A percentile compares a stretch with the other conserved stretches of the same genome.
phyloP scores from a whole-genome alignment of 169 alveolate genomes.

The Plasmodium gonderi region DNA sequence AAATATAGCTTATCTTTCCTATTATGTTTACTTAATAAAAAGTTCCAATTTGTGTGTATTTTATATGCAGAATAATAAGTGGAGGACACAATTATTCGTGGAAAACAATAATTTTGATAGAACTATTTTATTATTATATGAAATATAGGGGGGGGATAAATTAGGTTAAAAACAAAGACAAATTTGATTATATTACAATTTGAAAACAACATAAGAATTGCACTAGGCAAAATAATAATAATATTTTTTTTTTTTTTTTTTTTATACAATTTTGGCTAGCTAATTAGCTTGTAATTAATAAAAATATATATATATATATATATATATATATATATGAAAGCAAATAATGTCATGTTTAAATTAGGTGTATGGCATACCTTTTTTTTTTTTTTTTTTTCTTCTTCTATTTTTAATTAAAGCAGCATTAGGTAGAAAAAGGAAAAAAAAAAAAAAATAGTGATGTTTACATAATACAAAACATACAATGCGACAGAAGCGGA shows the following conservation, averaged over 20 bases:
- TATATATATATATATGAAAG: neutral
- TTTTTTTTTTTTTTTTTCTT: neutral
- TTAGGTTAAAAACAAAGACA: neutral
- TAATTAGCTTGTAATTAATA: neutral
- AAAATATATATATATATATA: neutral
- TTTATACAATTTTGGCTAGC: neutral
- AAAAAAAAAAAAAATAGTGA: neutral
- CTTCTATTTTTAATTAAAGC: constrained; percentile 23
- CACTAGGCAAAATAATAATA: neutral
- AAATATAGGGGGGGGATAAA: no score
- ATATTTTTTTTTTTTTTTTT: no score
- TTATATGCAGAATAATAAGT: no score
- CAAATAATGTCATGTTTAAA: neutral
- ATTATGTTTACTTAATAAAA: neutral
- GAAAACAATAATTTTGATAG: no score
- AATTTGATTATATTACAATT: neutral
- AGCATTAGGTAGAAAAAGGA: neutral
- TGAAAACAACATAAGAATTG: constrained; percentile 8
- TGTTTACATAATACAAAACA: neutral
- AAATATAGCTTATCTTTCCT: neutral
- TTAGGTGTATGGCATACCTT: neutral
- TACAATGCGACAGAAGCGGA: neutral
- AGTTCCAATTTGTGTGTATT: no score
- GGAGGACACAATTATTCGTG: no score
- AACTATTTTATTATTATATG: no score